Percentiles rank a stretch among this genome's conserved stretches.
Evolutionary conservation across 768 basidiomycete genomes (phyloP).

Genomic region (Rhodotorula diobovata): DNA sequence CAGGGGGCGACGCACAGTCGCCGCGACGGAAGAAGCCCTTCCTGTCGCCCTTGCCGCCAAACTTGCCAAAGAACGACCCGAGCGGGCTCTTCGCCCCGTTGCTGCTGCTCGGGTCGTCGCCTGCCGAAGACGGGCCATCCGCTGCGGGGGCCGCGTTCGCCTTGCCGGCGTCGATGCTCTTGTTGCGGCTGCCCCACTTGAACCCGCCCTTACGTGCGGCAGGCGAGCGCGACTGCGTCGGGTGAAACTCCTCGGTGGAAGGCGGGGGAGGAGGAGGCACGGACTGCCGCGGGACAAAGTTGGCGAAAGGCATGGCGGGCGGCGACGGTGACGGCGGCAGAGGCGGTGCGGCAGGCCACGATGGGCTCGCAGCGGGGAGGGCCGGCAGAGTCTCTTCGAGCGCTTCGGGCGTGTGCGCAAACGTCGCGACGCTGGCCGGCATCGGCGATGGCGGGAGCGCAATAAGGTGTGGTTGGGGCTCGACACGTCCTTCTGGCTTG

Average conservation of each 20-base stretch:
- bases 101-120: neutral
- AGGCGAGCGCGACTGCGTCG: constrained; percentile 9
- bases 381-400: constrained; percentile 1
- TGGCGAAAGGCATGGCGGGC: neutral
- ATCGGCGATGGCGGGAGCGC: constrained; percentile 18
- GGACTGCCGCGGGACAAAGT: neutral
- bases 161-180: constrained; percentile 4
- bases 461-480: constrained; percentile 7
- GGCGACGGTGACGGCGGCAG: constrained; percentile 1
- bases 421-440: neutral
- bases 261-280: neutral
- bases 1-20: neutral
- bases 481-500: neutral
- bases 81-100: constrained; percentile 16
- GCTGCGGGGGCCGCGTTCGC: neutral
- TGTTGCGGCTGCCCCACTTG: constrained; percentile 22
- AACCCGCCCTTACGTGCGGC: neutral
- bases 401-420: constrained; percentile 9
- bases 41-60: constrained; percentile 9
- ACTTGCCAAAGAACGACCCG: constrained; percentile 25
- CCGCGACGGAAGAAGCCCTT: constrained; percentile 25
- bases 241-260: neutral
- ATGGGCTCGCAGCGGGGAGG: neutral
- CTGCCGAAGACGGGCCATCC: neutral
- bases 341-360: constrained; percentile 11